These are phyloP conservation scores for Schizopora paradoxa DNA, from an alignment of 1,284 basidiomycete species.

Conservation along the genomic window DNA sequence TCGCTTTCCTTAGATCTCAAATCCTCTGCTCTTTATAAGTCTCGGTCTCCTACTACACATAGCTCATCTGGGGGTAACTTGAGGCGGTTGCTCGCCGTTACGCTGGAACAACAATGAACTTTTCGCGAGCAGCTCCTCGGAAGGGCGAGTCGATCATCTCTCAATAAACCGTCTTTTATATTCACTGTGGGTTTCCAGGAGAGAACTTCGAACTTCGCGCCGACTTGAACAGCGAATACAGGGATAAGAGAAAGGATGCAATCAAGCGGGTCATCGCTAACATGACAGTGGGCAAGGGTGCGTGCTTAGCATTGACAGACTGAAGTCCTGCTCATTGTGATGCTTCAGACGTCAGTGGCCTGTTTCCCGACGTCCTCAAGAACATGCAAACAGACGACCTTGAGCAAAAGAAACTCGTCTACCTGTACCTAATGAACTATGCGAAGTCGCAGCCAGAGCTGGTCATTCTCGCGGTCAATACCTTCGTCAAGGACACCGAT, in stretches of 20 bases:
- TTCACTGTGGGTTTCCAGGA: conserved; percentile 32
- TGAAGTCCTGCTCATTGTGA: conserved; percentile 19
- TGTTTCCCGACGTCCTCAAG: conserved; percentile 98
- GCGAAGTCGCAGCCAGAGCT: conserved; percentile 97
- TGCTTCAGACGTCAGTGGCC: conserved; percentile 80
- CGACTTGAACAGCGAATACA: conserved; percentile 94
- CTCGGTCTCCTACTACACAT: too few species aligned
- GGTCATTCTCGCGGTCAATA: conserved; percentile 97
- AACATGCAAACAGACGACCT: conserved; percentile 97
- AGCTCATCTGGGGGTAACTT: too few species aligned
- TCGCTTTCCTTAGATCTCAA: too few species aligned
- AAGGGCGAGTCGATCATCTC: conserved; percentile 43
- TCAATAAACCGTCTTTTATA: neutral
- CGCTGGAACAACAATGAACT: conserved; percentile 13
- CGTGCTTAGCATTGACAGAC: conserved; percentile 21
- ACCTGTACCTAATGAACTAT: conserved; percentile 98
- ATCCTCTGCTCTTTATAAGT: too few species aligned
- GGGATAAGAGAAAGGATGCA: conserved; percentile 94
- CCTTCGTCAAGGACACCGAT: conserved; percentile 95
- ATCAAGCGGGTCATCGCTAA: conserved; percentile 96
- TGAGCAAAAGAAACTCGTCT: conserved; percentile 96
- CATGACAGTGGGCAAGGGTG: conserved; percentile 93
- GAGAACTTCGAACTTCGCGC: conserved; percentile 94
- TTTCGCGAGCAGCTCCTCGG: conserved; percentile 46
- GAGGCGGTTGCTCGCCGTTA: too few species aligned